Conservation (phyloP, 1,139 yeast species). For the Lodderomyces pseudojiufengensis region DNA sequence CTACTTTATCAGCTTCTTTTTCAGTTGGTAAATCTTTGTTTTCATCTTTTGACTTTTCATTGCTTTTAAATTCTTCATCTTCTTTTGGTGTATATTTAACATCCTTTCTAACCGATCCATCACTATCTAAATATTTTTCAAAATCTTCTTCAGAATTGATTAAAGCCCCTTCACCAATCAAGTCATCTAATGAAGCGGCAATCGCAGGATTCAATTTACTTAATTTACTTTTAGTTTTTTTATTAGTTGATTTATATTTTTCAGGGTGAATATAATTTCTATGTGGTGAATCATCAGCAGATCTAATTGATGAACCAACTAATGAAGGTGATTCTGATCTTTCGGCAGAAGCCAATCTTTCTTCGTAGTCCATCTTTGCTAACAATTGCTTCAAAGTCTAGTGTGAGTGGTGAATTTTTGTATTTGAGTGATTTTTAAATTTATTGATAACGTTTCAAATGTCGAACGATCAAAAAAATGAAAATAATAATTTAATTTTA, state of each 20-base stretch:
- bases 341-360: constrained; percentile 52
- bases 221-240: constrained; percentile 3
- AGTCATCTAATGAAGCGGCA: constrained; percentile 51
- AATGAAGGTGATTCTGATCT: constrained; percentile 50
- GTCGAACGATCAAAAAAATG: too few relatives aligned
- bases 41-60: constrained; percentile 1
- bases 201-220: constrained; percentile 21
- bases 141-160: constrained; percentile 56
- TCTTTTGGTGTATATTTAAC: constrained; percentile 26
- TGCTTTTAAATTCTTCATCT: constrained; percentile 14
- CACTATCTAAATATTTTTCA: constrained; percentile 47
- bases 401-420: too few relatives aligned
- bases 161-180: constrained; percentile 59
- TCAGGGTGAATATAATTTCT: constrained; percentile 49
- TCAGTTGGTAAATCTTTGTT: constrained; percentile 1
- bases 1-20: constrained; percentile 2
- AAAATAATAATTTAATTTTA: too few relatives aligned
- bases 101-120: constrained; percentile 49
- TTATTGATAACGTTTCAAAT: too few relatives aligned
- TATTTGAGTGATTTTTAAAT: too few relatives aligned
- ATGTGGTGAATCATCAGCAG: constrained; percentile 48
- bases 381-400: too few relatives aligned
- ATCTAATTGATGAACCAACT: constrained; percentile 52
- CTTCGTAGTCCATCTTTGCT: constrained; percentile 48
- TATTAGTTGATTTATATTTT: constrained; percentile 22